These are phyloP conservation scores for Ogataea pini DNA, from an alignment of 805 yeast species.

Conservation along the genomic window DNA sequence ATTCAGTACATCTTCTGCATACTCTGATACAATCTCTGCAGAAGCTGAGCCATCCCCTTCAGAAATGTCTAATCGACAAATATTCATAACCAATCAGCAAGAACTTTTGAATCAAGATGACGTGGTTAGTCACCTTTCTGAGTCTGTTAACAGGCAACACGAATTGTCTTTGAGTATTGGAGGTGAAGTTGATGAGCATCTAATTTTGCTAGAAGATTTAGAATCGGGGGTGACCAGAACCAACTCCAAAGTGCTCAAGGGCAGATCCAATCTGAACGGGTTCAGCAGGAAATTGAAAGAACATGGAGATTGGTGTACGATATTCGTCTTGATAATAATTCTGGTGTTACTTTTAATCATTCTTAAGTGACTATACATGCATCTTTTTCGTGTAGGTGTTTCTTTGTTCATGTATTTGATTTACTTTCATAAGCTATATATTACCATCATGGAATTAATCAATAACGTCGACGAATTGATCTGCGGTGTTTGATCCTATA, in stretches of 20 bases:
- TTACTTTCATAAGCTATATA: not conserved
- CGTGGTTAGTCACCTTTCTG: constrained; percentile 41
- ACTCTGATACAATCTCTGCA: constrained; percentile 6
- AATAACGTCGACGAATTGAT: not conserved
- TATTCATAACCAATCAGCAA: constrained; percentile 45
- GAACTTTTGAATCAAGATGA: constrained; percentile 48
- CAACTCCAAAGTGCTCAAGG: constrained; percentile 43
- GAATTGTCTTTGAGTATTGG: constrained; percentile 48
- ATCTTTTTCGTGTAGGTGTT: not conserved
- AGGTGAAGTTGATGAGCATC: constrained; percentile 49
- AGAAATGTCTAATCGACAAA: constrained; percentile 31
- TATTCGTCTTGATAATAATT: constrained; percentile 44
- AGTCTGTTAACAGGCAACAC: constrained; percentile 46
- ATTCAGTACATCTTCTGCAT: constrained; percentile 8
- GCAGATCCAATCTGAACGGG: constrained; percentile 40
- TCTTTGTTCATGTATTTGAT: not conserved
- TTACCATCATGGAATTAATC: not conserved
- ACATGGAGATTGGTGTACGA: constrained; percentile 52
- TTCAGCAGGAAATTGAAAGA: constrained; percentile 45
- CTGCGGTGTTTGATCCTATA: not conserved
- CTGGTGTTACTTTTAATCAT: constrained; percentile 45
- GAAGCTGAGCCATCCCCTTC: constrained; percentile 12
- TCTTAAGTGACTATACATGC: constrained; percentile 29
- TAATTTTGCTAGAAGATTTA: constrained; percentile 49
- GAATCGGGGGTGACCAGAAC: constrained; percentile 47